Evolutionary conservation across 768 basidiomycete genomes (phyloP).

Genomic region (Saitozyma podzolica): DNA sequence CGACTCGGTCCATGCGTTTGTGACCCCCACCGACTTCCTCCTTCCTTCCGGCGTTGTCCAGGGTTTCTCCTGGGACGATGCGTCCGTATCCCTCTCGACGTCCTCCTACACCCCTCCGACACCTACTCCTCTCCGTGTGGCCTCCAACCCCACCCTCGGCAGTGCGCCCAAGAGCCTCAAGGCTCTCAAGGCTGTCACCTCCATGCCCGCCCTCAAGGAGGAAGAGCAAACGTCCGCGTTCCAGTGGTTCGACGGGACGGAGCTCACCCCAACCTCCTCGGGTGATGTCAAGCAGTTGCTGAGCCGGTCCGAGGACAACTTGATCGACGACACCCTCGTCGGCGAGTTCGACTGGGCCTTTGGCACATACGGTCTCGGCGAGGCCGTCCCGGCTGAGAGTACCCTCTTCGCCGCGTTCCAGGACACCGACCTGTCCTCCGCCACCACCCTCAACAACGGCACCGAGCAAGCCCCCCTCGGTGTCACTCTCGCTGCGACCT

Average conservation of each 20-base stretch:
- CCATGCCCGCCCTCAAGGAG: constrained; percentile 45
- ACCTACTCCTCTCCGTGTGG: constrained; percentile 25
- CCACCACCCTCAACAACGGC: background rate
- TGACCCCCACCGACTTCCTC: constrained; percentile 9
- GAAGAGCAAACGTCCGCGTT: constrained; percentile 12
- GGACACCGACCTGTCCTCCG: background rate
- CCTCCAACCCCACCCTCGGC: constrained; percentile 42
- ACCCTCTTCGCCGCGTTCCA: constrained; percentile 40
- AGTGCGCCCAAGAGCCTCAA: constrained; percentile 20
- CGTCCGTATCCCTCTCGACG: constrained; percentile 20
- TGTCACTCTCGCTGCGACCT: background rate
- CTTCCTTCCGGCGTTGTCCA: constrained; percentile 1
- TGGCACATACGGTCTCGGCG: constrained; percentile 30
- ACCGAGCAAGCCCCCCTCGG: background rate
- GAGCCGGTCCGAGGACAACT: constrained; percentile 7
- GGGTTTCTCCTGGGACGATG: constrained; percentile 37
- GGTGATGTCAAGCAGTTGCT: background rate
- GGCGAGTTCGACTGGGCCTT: constrained; percentile 41
- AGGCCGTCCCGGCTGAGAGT: constrained; percentile 17
- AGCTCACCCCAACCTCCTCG: background rate
- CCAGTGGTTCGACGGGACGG: constrained; percentile 29
- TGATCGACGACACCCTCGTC: constrained; percentile 25
- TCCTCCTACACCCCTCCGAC: constrained; percentile 35
- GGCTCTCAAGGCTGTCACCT: constrained; percentile 23
- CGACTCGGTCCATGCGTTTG: constrained; percentile 13